phyloP scores from a whole-genome alignment of 768 basidiomycete species.

The Cantharellus anzutake region DNA sequence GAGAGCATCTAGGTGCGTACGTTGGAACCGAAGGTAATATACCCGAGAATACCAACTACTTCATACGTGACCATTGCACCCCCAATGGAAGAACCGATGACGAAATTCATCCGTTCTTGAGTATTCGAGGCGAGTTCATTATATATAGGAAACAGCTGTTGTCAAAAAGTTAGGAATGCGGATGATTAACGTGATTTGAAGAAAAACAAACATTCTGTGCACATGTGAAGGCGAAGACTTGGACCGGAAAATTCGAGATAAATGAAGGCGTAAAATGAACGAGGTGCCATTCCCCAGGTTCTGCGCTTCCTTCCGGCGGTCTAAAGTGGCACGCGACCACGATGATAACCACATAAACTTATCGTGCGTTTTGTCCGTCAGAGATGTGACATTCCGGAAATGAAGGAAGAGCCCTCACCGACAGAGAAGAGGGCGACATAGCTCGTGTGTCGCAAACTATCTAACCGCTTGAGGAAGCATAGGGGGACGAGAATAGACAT shows the following conservation, averaged over 20 bases:
- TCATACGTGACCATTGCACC: conserved; percentile 71
- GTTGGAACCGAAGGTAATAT: conserved; percentile 81
- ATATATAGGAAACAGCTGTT: conserved; percentile 78
- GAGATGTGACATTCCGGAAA: not conserved
- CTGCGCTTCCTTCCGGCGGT: conserved; percentile 43
- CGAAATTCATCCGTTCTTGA: conserved; percentile 68
- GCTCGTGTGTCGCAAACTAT: conserved; percentile 78
- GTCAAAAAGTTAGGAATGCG: not conserved
- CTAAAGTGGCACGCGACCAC: conserved; percentile 66
- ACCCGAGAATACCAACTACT: conserved; percentile 72
- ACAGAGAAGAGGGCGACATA: conserved; percentile 84
- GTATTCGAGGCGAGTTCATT: conserved; percentile 75
- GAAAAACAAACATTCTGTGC: conserved; percentile 58
- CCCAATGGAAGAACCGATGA: conserved; percentile 78
- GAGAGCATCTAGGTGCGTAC: conserved; percentile 21
- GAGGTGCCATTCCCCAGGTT: conserved; percentile 45
- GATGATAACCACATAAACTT: conserved; percentile 61
- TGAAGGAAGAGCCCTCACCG: conserved; percentile 28
- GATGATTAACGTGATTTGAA: not conserved
- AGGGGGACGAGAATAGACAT: conserved; percentile 66
- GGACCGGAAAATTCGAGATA: conserved; percentile 77
- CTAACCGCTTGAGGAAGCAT: conserved; percentile 61
- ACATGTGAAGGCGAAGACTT: conserved; percentile 85
- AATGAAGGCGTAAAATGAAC: conserved; percentile 63
- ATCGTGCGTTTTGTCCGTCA: not conserved